Base-by-base conservation (phyloP, 108 stramenopile genomes). In the Cyclotella choctawhatcheeana region DNA sequence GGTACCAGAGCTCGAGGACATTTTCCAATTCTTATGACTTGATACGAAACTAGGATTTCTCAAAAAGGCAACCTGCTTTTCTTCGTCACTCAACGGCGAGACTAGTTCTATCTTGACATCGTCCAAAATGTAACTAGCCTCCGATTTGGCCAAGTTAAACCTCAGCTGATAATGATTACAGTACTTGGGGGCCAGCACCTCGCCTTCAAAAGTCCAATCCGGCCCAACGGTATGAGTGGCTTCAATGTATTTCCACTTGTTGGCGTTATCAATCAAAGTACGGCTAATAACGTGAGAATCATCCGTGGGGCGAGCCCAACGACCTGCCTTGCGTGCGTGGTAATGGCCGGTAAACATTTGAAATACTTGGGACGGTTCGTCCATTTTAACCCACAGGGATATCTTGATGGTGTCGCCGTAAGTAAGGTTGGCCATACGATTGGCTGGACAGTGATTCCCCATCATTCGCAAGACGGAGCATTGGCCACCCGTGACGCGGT, bases 161-260 rank as follows among this genome's bases (percentile, higher is more conserved):
- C 77, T 34, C 27, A 78, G 58, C 27, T 78, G 77, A 48, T 71
- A 78, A 33, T 78, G 69, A 24, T 78, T 78, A 44, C 77, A 78
- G 13, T 25, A 16, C 26, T 50, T 54, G 18, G 77, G 77, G 1
- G 17, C 12, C 34, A 78, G 66, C 0, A 53, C 26, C 27, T 61
- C 58, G 5, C 59, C 40, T 24, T 58, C 56, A 60, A 58, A 71
- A 8, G 44, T 78, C 77, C 77, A 78, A 61, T 78, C 77, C 27
- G 52, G 40, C 16, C 76, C 76, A 18, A 77, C 45, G 5, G 53
- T 70, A 43, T 77, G 76, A 54, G 54, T 3, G 2, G 77, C 77
- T 43, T 66, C 65, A 17, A 78, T 44, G 21, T 44, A 52, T 21
- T 62, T 70, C 77, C 77, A 78, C 21, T 71, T 58, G 35, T 67